Evolutionary conservation across 2,329 filamentous ascomycete genomes (phyloP), one percentile per base, ranked within the genome.

Genomic region (Magnaporthales sp.): DNA sequence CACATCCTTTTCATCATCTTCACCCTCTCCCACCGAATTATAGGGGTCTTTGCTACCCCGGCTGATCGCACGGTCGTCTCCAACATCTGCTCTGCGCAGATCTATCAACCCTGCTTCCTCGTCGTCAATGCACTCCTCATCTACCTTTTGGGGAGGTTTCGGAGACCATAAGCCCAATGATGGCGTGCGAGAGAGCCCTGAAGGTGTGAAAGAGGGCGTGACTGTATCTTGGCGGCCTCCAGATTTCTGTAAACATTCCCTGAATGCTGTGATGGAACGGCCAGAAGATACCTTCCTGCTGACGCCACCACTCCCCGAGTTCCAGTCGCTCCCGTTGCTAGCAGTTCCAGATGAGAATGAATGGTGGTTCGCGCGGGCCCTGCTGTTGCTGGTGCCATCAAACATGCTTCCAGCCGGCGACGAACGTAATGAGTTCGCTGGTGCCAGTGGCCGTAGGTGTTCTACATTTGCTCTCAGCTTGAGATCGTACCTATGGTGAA

Each of bases 401-500:
- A 61, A 66, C 27, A 66, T 31, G 29, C 54, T 38, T 2, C 54
- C 64, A 30, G 62, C 29, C 9, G 38, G 29, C 11, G 66, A 26
- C 1, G 64, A 62, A 9, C 56, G 19, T 8, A 29, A 58, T 27
- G 29, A 15, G 24, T 29, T 63, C 4, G 66, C 32, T 1, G 31
- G 27, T 27, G 60, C 22, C 22, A 51, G 4, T 3, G 83, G 79
- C 6, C 87, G 84, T 2, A 94, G 78, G 73, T 95, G 91, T 32
- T 93, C 91, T 0, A 87, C 89, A 66, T 86, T 92, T 31, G 90
- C 90, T n/a, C 90, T 84, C 15, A 93, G 77, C 69, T 87, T 88
- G 71, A 94, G 85, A 68, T 93, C 90, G 74, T 92, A 94, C 66
- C 87, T 80, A 22, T 89, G 81, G 63, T 86, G 81, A 4, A 88